Conservation (phyloP, 192 early-diverging fungal species). For the Allomyces arbusculus region DNA sequence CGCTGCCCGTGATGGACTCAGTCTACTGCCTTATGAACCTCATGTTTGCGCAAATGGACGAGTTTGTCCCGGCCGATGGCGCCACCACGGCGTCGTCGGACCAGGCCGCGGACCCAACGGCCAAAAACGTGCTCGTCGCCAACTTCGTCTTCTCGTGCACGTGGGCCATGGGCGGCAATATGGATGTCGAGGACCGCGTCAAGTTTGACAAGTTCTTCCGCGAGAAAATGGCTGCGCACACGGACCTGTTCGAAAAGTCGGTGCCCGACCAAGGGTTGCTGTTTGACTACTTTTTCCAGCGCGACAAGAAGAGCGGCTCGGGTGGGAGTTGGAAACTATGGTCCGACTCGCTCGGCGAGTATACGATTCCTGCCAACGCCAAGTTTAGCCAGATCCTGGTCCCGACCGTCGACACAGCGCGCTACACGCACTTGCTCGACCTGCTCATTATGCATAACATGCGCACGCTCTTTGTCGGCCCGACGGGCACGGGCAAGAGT, state of each 20-base stretch:
- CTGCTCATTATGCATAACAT: conserved; percentile 88
- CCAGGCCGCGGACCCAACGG: conserved; percentile 48
- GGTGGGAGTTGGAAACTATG: conserved; percentile 81
- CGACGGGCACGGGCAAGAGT: conserved; percentile 97
- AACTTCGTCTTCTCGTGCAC: conserved; percentile 58
- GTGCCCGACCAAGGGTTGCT: conserved; percentile 52
- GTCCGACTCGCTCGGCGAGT: conserved; percentile 64
- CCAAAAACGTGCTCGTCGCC: conserved; percentile 60
- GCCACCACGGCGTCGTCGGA: not conserved
- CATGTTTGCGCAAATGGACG: conserved; percentile 22
- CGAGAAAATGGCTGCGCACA: conserved; percentile 3
- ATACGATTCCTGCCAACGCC: conserved; percentile 83
- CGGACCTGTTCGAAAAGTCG: conserved; percentile 4
- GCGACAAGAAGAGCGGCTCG: conserved; percentile 53
- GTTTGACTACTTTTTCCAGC: conserved; percentile 49
- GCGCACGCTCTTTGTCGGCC: conserved; percentile 88
- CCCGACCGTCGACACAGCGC: conserved; percentile 91
- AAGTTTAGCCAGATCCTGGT: conserved; percentile 81
- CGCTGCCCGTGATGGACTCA: conserved; percentile 33
- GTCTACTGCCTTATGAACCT: conserved; percentile 31
- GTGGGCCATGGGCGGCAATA: conserved; percentile 92
- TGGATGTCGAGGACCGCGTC: conserved; percentile 43
- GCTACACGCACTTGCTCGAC: conserved; percentile 85
- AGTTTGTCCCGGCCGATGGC: conserved; percentile 6
- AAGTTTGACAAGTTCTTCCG: conserved; percentile 65